Evolutionary conservation across 805 yeast genomes (phyloP), one percentile per base, ranked within the genome.

Genomic region (Blastobotrys terrestris): DNA sequence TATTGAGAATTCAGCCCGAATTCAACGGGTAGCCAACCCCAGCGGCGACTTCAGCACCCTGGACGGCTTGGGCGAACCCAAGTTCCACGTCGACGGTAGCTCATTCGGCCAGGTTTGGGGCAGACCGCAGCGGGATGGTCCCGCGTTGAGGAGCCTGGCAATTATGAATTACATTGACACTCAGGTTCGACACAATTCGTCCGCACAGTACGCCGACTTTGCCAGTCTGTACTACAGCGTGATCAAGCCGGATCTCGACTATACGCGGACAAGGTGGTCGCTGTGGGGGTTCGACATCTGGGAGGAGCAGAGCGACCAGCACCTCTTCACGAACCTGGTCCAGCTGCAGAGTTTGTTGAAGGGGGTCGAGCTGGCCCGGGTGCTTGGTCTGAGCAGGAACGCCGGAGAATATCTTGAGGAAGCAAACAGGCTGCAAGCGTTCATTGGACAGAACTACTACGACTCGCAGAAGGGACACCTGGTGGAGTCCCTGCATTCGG

Each of bases 61-160:
- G 14, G 63, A 55, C 6, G 89, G 87, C 1, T 72, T 91, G 35
- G 98, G 97, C 1, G 98, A 92, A 66, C 97, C 98, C 5, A 92
- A 92, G 67, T 92, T 85, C 64, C 66, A 76, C 65, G 80, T 83
- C 2, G 78, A 88, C 64, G 83, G 85, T 20, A 61, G 79, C 0
- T 73, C 86, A 0, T 92, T 85, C 61, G 66, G 67, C 3, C 83
- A 72, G 1, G 66, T 72, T 39, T 92, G 98, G 98, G 98, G 98
- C 1, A 75, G 98, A 60, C 98, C 98, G 0, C 98, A 92, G 69
- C 78, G 89, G 55, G 98, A 92, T 67, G 98, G 98, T 0, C 97
- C 98, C 0, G 91, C 95, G 0, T 73, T 92, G 53, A 76, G 97
- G 60, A 76, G 83, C 8, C 76, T 84, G 52, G 77, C 96, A 1